Conservation (phyloP, 108 stramenopile species). For the Epithemia pelagica region DNA sequence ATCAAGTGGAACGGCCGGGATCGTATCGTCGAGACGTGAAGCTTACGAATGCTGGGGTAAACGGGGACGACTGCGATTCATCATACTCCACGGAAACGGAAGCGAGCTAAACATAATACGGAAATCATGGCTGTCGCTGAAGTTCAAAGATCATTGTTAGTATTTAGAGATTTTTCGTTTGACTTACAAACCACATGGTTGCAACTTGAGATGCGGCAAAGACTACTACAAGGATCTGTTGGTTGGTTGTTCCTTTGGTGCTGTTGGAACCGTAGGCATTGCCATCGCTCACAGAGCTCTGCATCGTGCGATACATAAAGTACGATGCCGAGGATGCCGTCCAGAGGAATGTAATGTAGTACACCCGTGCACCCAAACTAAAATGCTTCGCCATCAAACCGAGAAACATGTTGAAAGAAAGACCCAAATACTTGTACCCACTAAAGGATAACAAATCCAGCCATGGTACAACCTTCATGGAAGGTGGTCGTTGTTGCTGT, state of each 20-base stretch:
- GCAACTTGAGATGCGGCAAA: conserved; percentile 79
- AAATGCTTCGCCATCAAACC: conserved; percentile 61
- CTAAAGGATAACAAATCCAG: conserved; percentile 76
- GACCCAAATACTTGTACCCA: conserved; percentile 88
- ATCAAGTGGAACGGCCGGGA: too few species aligned
- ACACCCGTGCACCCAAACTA: conserved; percentile 45
- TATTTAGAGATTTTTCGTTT: conserved; percentile 78
- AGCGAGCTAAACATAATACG: too few species aligned
- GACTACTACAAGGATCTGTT: conserved; percentile 80
- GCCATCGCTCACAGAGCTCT: conserved; percentile 51
- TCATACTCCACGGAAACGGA: not conserved
- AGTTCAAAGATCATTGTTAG: too few species aligned
- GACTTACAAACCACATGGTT: conserved; percentile 87
- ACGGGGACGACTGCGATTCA: not conserved
- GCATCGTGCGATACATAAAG: conserved; percentile 89
- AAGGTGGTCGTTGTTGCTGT: not conserved
- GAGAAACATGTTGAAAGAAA: conserved; percentile 70
- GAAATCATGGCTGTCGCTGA: too few species aligned
- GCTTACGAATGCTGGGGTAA: not conserved
- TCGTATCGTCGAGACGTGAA: too few species aligned
- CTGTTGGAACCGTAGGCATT: not conserved
- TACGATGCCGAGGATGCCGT: conserved; percentile 73
- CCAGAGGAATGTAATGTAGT: conserved; percentile 75
- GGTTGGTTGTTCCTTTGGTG: conserved; percentile 45
- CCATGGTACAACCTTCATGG: conserved; percentile 60